These are phyloP conservation scores for Fusarium pilosicola DNA, from an alignment of 2,329 filamentous ascomycete genomes.

Conservation along the genomic window DNA sequence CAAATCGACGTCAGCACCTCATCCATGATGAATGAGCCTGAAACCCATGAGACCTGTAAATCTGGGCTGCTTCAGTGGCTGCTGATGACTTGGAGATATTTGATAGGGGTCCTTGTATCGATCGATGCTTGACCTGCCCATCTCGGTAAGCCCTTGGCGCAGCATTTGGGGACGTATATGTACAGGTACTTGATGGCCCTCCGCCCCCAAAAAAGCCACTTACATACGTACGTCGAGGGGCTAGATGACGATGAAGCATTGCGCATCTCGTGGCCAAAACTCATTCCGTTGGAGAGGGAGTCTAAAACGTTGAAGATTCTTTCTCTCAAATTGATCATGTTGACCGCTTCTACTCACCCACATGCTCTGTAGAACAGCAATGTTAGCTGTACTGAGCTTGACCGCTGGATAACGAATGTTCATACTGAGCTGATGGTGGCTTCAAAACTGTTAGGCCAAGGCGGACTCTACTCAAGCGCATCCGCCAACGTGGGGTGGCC, in stretches of 20 bases:
- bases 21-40: constrained; percentile 3
- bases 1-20: constrained; percentile 14
- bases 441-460: constrained; percentile 21
- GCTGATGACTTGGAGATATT: constrained; percentile 1
- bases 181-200: constrained; percentile 22
- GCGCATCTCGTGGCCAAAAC: constrained; percentile 13
- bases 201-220: constrained; percentile 30
- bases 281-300: background rate
- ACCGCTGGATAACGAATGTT: constrained; percentile 18
- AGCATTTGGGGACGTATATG: background rate
- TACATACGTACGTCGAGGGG: constrained; percentile 18
- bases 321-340: background rate
- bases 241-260: constrained; percentile 36
- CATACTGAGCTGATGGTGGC: constrained; percentile 25
- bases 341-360: background rate
- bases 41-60: background rate
- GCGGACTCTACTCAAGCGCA: constrained; percentile 19
- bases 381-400: background rate
- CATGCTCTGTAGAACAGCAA: background rate
- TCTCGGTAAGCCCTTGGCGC: constrained; percentile 27
- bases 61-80: background rate
- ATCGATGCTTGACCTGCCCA: constrained; percentile 30
- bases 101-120: constrained; percentile 20
- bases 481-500: constrained; percentile 25
- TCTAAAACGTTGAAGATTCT: background rate